Evolutionary conservation across 2,329 filamentous ascomycete genomes (phyloP).

Genomic region (Xenoacremonium recifei): DNA sequence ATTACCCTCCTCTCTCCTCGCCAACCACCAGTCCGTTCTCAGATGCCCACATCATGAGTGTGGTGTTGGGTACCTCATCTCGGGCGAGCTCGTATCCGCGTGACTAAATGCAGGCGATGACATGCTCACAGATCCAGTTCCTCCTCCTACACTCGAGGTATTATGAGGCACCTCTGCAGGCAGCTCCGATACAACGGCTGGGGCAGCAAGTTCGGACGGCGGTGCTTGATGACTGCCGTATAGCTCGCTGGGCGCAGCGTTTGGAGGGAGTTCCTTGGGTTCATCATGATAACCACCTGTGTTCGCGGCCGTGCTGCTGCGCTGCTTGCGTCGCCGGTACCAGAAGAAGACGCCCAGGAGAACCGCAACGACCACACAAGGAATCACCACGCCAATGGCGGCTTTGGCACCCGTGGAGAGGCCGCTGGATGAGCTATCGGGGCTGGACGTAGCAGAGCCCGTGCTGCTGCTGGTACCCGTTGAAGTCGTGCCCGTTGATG

Average conservation of each 20-base stretch:
- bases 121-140: not conserved
- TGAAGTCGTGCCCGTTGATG: not conserved
- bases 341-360: constrained; percentile 25
- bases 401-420: constrained; percentile 22
- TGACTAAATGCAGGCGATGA: not conserved
- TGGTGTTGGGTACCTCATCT: not conserved
- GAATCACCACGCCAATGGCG: constrained; percentile 31
- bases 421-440: constrained; percentile 2
- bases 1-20: not conserved
- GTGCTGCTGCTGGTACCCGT: not conserved
- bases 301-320: not conserved
- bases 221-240: constrained; percentile 7
- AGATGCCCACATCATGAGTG: not conserved
- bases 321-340: constrained; percentile 25
- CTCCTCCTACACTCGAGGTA: not conserved
- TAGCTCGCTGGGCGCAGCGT: constrained; percentile 4
- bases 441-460: not conserved
- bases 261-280: constrained; percentile 9
- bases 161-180: constrained; percentile 7
- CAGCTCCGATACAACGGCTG: constrained; percentile 6
- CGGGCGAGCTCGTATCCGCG: not conserved
- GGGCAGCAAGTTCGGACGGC: constrained; percentile 8
- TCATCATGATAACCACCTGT: not conserved
- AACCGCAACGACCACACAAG: constrained; percentile 24
- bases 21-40: not conserved